Base-by-base conservation (phyloP, 106 monocot genomes). In the Apostasia ramifera region DNA sequence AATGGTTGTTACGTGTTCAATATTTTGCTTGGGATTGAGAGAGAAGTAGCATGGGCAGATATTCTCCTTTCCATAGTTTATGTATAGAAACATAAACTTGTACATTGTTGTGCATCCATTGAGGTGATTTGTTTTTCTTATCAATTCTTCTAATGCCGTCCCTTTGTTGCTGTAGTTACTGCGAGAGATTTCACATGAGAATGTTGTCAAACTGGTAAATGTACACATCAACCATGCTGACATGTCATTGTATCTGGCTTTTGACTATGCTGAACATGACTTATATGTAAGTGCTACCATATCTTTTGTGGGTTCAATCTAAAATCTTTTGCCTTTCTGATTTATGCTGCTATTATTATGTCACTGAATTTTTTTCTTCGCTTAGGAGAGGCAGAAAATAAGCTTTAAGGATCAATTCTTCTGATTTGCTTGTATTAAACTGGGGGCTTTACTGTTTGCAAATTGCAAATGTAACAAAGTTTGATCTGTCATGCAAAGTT, bases 231-330 rank as follows among this genome's bases (percentile, higher is more conserved):
- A 98, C 65, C 89, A 98, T 71, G 77, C 78, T 13, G 98, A 98
- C 56, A 98, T 98, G 98, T 98, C 98, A 10, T 87, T 98, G 26
- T 98, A 93, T 64, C 87, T 98, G 40, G 98, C 98, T 58, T 98
- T 98, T 73, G 98, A 98, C 64, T 98, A 93, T 78, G 98, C 98
- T 41, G 98, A 93, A 71, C 90, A 98, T 74, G 98, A 98, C 66
- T 78, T 98, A 6, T 98, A 93, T 83, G 97, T 98, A 79, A 60
- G 93, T 77, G 48, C 40, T 44, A 9, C 62, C 8, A 45, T 10
- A 45, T 63, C 14, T 48, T 65, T 8, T 65, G 46, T 6, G 61
- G 11, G 42, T 7, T 0, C 41, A 62, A 5, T 62, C 44, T 44
- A 44, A 43, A 62, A 44, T 62, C 1, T 62, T 4, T 26, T 13